Percentiles rank a stretch among this genome's conserved stretches.
phyloP scores from a whole-genome alignment of 129 eudicot genomes.

The Lactuca saligna region DNA sequence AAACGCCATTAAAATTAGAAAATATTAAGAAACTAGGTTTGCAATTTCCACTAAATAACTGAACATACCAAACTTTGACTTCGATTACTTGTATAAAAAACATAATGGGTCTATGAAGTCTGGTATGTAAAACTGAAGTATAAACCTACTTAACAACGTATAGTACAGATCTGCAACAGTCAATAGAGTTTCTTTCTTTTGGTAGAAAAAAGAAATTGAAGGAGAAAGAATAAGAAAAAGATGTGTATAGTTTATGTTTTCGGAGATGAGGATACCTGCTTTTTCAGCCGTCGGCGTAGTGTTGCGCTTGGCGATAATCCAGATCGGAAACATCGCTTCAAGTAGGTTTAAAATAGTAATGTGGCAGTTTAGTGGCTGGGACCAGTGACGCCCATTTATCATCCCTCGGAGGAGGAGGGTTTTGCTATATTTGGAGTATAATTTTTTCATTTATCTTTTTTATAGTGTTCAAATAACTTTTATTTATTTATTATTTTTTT shows the following conservation, averaged over 20 bases:
- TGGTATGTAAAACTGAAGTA: background rate
- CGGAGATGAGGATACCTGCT: no score
- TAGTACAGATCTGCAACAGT: slow-evolving; percentile 20
- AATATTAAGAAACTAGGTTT: slow-evolving; percentile 1
- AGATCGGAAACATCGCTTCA: no score
- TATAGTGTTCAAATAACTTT: no score
- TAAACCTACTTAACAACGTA: slow-evolving; percentile 1
- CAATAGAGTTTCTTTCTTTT: background rate
- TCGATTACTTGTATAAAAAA: background rate
- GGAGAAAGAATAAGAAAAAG: slow-evolving; percentile 7
- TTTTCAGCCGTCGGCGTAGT: no score
- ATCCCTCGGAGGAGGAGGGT: no score
- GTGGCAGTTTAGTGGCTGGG: no score
- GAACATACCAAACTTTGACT: slow-evolving; percentile 13
- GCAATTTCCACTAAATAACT: slow-evolving; percentile 16
- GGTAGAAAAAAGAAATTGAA: background rate
- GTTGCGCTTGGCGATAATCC: no score
- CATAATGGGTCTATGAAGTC: slow-evolving; percentile 9
- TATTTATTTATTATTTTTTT: no score
- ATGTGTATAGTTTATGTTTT: background rate
- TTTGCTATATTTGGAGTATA: no score
- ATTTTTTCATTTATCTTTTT: no score
- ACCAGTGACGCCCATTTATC: no score
- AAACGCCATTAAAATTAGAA: background rate
- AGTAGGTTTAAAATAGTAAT: no score